These are phyloP conservation scores for Penicillium egyptiacum DNA, from an alignment of 495 filamentous ascomycete genomes.

Conservation along the genomic window DNA sequence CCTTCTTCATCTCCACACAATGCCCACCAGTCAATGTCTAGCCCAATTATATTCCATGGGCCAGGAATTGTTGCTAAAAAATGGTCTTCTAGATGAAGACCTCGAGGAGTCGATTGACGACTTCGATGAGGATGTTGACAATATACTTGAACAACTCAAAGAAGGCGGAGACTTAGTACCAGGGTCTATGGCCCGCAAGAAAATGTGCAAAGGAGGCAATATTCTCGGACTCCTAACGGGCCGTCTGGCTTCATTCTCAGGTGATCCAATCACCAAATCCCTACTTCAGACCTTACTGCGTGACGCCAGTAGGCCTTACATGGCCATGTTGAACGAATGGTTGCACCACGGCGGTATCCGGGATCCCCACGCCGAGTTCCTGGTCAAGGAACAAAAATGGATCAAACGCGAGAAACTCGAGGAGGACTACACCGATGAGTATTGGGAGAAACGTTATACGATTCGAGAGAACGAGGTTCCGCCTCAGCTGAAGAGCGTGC, in stretches of 20 bases:
- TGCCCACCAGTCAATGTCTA: constrained; percentile 86
- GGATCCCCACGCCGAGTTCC: constrained; percentile 90
- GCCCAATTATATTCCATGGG: constrained; percentile 82
- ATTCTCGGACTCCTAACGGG: constrained; percentile 83
- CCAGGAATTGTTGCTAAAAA: constrained; percentile 81
- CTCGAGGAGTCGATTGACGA: constrained; percentile 80
- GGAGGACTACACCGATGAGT: constrained; percentile 97
- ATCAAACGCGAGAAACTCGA: constrained; percentile 88
- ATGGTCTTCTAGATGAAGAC: constrained; percentile 84
- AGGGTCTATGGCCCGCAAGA: constrained; percentile 79
- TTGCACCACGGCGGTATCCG: constrained; percentile 92
- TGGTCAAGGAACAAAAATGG: constrained; percentile 93
- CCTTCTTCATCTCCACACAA: constrained; percentile 84
- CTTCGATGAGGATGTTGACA: constrained; percentile 73
- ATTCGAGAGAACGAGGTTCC: constrained; percentile 88
- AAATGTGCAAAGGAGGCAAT: constrained; percentile 90
- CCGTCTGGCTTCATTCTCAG: constrained; percentile 81
- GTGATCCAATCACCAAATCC: constrained; percentile 81
- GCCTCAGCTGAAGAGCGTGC: constrained; percentile 87
- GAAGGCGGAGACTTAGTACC: constrained; percentile 76
- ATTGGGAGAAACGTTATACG: constrained; percentile 97
- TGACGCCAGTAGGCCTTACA: constrained; percentile 91
- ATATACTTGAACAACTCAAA: constrained; percentile 77
- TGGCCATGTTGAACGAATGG: constrained; percentile 99
- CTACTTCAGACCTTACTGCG: constrained; percentile 77